Base-by-base conservation (phyloP, 352 stramenopile species). In the Globisporangium nagaii region DNA sequence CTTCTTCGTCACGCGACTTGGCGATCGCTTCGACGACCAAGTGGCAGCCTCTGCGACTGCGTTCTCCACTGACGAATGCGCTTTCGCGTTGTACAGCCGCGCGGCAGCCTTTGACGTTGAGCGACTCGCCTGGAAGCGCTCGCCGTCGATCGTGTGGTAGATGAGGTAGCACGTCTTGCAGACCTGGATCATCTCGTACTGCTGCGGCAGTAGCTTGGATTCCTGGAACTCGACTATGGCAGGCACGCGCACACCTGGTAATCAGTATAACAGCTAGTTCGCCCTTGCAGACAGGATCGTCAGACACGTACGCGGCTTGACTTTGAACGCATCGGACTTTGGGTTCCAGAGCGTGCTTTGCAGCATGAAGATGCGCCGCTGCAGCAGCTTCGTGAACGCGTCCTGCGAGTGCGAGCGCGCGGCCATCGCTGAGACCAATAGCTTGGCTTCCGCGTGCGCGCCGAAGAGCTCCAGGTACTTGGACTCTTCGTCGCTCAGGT, bases 261-360 rank as follows among this genome's bases (percentile, higher is more conserved):
- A 65, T 20, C 8, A 60, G 15, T 19, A 53, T 13, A 7, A 46
- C n/a, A n/a, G n/a, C n/a, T n/a, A n/a, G n/a, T n/a, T n/a, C n/a
- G n/a, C n/a, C n/a, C n/a, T n/a, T n/a, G n/a, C n/a, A n/a, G n/a
- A n/a, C n/a, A n/a, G n/a, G 40, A 4, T 0, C 12, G 50, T 34
- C 20, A 31, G 36, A 30, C 24, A 67, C 68, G 46, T 56, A 86
- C 75, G 41, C 4, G 65, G 53, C 55, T 82, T 82, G 42, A 72
- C 62, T 43, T 78, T 62, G 43, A 86, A 88, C 4, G 68, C 62
- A 34, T 84, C 68, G 11, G 75, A 86, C 20, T 84, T 66, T 17
- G 77, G 77, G 36, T 88, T 86, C 78, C 78, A 88, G 42, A 86
- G 44, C 34, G 78, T 86, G 47, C 77, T 84, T 30, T 75, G 71